Base-by-base conservation (phyloP, 192 early-diverging fungal species). In the Geranomyces michiganensis region DNA sequence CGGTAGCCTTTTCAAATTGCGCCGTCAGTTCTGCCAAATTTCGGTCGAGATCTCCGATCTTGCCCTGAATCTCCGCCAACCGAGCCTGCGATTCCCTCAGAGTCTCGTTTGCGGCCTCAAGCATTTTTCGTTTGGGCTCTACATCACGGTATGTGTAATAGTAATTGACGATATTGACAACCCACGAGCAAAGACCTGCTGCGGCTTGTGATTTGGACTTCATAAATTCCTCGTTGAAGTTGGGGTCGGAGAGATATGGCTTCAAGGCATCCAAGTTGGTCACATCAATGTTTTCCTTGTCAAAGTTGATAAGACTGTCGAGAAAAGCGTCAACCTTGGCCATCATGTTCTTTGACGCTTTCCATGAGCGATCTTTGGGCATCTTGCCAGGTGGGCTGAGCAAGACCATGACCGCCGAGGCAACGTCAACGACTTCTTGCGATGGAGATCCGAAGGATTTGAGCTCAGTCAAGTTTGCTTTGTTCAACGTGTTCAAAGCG, bases 391-490 rank as follows among this genome's bases (percentile, higher is more conserved):
- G 72, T 13, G 87, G 85, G 68, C 81, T 80, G 12, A 89, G 76
- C 36, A 89, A 65, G 12, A 89, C 86, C 87, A 88, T 88, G 65
- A 88, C 86, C 65, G 87, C 87, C 0, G 85, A 75, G 0, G 76
- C 81, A 1, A 78, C 77, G 68, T 85, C 83, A 26, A 82, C 79
- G 44, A 89, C 85, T 77, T 89, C 87, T 36, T 84, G 78, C 1
- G 85, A 85, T 24, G 87, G 87, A 9, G 87, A 88, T 66, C 87
- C 87, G 51, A 89, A 89, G 14, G 87, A 89, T 60, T 89, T 89
- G 63, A 89, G 73, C 61, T 89, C 87, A 0, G 87, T 89, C 78
- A 89, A 83, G 76, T 89, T 89, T 33, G 83, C 82, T 71, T 89
- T 89, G 80, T 89, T 89, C 36, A 89, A 62, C 0, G 86, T 88